Evolutionary conservation across 169 alveolate species (phyloP).

Genomic region (Cryptosporidium felis): DNA sequence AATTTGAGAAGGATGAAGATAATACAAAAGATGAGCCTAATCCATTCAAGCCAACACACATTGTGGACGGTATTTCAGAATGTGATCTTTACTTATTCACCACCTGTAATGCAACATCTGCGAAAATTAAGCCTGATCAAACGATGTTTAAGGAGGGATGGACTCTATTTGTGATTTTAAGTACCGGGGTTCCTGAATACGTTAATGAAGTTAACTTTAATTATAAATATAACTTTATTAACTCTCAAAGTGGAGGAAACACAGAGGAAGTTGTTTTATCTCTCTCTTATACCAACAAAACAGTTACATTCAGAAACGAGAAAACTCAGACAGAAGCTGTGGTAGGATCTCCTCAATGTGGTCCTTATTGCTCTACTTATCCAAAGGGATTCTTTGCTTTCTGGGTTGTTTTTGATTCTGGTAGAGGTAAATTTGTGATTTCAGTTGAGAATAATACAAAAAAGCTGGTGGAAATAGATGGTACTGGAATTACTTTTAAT

Average conservation of each 20-base stretch:
- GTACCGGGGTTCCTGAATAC: slow-evolving; percentile 19
- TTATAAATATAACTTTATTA: slow-evolving; percentile 18
- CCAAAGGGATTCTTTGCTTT: slow-evolving; percentile 50
- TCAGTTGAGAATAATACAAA: slow-evolving; percentile 31
- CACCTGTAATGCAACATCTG: slow-evolving; percentile 36
- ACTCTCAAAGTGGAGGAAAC: not conserved
- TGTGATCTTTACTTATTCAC: slow-evolving; percentile 21
- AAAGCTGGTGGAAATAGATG: slow-evolving; percentile 22
- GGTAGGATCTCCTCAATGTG: slow-evolving; percentile 48
- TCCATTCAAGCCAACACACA: slow-evolving; percentile 25
- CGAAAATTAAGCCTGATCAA: slow-evolving; percentile 29
- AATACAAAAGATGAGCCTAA: not conserved
- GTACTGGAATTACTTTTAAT: no score
- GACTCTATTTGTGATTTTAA: slow-evolving; percentile 41
- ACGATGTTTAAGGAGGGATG: not conserved
- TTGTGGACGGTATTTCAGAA: not conserved
- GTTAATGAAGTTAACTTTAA: not conserved
- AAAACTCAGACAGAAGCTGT: not conserved
- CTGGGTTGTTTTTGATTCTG: slow-evolving; percentile 29
- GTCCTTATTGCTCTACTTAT: slow-evolving; percentile 49
- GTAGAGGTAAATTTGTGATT: not conserved
- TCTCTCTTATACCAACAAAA: not conserved
- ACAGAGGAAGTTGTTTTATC: not conserved
- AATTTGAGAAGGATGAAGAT: slow-evolving; percentile 1
- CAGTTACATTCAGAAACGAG: slow-evolving; percentile 17